Evolutionary conservation across 164 flowering plant species (phyloP).

Genomic region (Piper longum): DNA sequence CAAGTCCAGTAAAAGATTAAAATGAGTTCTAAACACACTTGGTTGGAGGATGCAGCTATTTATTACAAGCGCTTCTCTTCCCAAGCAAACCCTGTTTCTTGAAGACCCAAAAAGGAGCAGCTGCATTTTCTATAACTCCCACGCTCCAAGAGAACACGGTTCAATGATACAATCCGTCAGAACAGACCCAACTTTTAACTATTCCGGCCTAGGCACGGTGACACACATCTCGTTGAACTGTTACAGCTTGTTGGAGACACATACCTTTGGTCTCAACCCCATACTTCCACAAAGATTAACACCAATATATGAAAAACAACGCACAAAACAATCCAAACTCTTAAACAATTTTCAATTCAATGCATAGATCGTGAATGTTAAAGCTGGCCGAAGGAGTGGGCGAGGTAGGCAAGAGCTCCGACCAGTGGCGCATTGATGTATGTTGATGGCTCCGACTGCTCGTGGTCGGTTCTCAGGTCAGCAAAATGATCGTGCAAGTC

Average conservation of each 20-base stretch:
- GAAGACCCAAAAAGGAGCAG: too few relatives aligned
- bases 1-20: background rate
- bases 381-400: constrained; percentile 84
- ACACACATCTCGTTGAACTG: background rate
- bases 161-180: too few relatives aligned
- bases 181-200: background rate
- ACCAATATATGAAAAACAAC: background rate
- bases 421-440: constrained; percentile 79
- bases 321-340: background rate
- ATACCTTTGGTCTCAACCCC: background rate
- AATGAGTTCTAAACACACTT: background rate
- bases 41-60: background rate
- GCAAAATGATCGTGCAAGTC: constrained; percentile 55
- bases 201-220: background rate
- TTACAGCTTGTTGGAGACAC: background rate
- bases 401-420: constrained; percentile 62
- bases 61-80: too few relatives aligned
- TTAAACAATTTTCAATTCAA: too few relatives aligned
- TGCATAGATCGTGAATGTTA: constrained; percentile 1
- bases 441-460: constrained; percentile 81
- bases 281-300: too few relatives aligned
- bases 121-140: too few relatives aligned
- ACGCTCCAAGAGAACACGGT: too few relatives aligned
- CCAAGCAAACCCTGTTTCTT: too few relatives aligned
- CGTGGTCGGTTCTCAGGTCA: constrained; percentile 61